A percentile compares a stretch with the other conserved stretches of the same genome.
These are phyloP conservation scores for Dactylellina parvicollis DNA, from an alignment of 2,329 filamentous ascomycete species.

Conservation along the genomic window DNA sequence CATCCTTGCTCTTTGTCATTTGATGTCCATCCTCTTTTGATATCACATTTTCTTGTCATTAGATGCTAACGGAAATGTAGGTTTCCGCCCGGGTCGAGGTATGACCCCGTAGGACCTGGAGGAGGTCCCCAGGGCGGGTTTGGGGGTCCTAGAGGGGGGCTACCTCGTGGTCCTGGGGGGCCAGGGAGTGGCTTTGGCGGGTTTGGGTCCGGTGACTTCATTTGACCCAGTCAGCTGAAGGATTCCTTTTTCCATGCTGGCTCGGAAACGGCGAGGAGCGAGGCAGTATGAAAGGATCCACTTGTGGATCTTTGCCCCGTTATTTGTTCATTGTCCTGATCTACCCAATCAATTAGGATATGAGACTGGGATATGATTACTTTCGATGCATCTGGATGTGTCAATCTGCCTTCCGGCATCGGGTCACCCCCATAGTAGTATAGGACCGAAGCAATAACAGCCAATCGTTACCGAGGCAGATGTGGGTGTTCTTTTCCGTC, in stretches of 20 bases:
- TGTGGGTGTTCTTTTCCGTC: not conserved
- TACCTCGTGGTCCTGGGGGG: constrained; percentile 63
- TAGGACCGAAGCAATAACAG: constrained; percentile 21
- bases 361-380: not conserved
- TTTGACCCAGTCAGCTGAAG: constrained; percentile 60
- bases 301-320: constrained; percentile 16
- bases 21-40: not conserved
- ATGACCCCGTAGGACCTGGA: constrained; percentile 84
- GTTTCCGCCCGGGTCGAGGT: constrained; percentile 87
- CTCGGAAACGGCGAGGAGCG: constrained; percentile 17
- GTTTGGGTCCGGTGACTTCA: constrained; percentile 66
- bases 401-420: constrained; percentile 26
- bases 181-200: constrained; percentile 61
- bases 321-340: constrained; percentile 14
- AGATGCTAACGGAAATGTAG: constrained; percentile 68
- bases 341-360: constrained; percentile 21
- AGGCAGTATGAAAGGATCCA: constrained; percentile 21
- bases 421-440: constrained; percentile 5
- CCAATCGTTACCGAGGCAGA: constrained; percentile 29
- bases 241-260: constrained; percentile 24
- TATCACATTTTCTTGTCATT: not conserved
- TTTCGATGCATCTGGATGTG: constrained; percentile 30
- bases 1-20: not conserved
- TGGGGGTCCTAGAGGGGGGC: constrained; percentile 56
- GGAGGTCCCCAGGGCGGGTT: constrained; percentile 65